Percentiles rank a stretch among this genome's conserved stretches.
phyloP scores from a whole-genome alignment of 352 stramenopile species.

The Aphanomyces cochlioides region DNA sequence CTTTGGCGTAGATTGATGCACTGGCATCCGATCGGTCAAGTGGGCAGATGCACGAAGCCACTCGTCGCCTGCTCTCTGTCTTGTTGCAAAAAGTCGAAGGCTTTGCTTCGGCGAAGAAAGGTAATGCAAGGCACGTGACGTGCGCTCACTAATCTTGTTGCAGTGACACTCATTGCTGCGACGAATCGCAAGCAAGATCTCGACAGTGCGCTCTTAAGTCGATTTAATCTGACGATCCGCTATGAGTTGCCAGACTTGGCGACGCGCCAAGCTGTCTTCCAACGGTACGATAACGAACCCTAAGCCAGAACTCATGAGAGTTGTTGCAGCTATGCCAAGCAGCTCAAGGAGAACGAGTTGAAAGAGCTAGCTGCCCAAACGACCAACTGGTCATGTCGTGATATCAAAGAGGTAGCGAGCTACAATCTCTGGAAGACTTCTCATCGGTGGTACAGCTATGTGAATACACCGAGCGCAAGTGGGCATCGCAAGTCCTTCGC shows the following conservation, averaged over 20 bases:
- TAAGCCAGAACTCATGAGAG: not conserved
- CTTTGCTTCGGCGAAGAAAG: constrained; percentile 90
- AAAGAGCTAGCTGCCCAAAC: constrained; percentile 72
- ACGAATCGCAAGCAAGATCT: constrained; percentile 87
- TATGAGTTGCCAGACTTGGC: constrained; percentile 86
- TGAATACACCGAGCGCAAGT: constrained; percentile 90
- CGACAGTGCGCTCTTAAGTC: constrained; percentile 88
- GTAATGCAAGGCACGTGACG: constrained; percentile 63
- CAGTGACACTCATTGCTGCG: constrained; percentile 22
- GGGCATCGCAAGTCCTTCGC: constrained; percentile 86
- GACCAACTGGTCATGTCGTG: constrained; percentile 85
- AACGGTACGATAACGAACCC: constrained; percentile 45
- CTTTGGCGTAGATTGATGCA: constrained; percentile 72
- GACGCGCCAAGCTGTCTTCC: constrained; percentile 85
- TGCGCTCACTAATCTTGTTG: not conserved
- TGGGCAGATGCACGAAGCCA: constrained; percentile 91
- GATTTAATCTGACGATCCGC: constrained; percentile 90
- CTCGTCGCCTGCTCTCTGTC: constrained; percentile 87
- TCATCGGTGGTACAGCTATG: constrained; percentile 57
- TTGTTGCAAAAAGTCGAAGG: constrained; percentile 91
- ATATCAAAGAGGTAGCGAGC: constrained; percentile 88
- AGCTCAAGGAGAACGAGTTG: constrained; percentile 74
- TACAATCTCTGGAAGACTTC: not conserved
- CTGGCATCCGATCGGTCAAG: constrained; percentile 84
- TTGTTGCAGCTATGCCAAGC: constrained; percentile 78